A percentile compares a stretch with the other conserved stretches of the same genome.
Evolutionary conservation across 768 basidiomycete species (phyloP).

Genomic region (Leccinum subgranulosum): DNA sequence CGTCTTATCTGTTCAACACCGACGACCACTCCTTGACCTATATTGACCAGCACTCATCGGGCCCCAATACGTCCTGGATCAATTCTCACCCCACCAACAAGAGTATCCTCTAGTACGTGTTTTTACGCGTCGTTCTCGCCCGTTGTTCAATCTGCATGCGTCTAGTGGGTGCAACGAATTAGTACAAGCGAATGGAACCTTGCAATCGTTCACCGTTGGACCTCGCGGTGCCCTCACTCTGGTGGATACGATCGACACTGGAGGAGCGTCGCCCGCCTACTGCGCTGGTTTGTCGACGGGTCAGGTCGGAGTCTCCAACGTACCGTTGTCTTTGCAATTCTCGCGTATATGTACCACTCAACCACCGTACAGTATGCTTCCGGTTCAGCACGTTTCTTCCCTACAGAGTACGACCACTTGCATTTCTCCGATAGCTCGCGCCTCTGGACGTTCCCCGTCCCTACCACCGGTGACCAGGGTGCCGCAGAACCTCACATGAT

Average conservation of each 20-base stretch:
- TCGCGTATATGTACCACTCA: not conserved
- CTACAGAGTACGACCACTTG: conserved; percentile 38
- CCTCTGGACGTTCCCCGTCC: conserved; percentile 52
- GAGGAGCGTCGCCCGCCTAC: conserved; percentile 52
- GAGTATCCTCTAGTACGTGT: conserved; percentile 58
- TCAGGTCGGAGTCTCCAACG: conserved; percentile 59
- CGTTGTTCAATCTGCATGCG: not conserved
- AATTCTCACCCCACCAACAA: conserved; percentile 51
- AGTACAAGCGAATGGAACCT: conserved; percentile 30
- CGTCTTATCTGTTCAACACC: conserved; percentile 60
- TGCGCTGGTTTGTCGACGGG: conserved; percentile 50
- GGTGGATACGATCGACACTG: conserved; percentile 46
- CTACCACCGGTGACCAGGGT: conserved; percentile 23
- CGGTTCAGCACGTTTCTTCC: conserved; percentile 54
- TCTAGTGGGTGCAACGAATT: conserved; percentile 58
- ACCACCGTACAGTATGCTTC: conserved; percentile 41
- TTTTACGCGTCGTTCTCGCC: not conserved
- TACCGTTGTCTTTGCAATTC: conserved; percentile 24
- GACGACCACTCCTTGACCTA: conserved; percentile 46
- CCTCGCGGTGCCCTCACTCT: conserved; percentile 42
- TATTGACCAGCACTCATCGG: conserved; percentile 39
- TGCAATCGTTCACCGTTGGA: conserved; percentile 58
- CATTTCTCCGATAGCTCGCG: conserved; percentile 35
- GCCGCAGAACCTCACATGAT: conserved; percentile 68
- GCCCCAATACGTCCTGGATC: conserved; percentile 60